phyloP scores from a whole-genome alignment of 495 filamentous ascomycete species.

The Thermothielavioides terrestris region DNA sequence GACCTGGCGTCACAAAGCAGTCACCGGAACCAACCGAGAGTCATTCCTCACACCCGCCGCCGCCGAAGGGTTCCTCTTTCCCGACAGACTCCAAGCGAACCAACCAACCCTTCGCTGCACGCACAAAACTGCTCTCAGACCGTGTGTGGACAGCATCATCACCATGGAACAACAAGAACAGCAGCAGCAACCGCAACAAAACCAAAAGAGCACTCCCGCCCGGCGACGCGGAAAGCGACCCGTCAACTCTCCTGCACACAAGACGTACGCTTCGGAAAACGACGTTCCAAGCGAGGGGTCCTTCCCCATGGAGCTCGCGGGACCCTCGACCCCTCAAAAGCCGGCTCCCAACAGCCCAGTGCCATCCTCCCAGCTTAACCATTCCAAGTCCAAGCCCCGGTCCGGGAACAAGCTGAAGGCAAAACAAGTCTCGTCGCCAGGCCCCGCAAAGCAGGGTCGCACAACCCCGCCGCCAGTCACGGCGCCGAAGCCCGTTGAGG shows the following conservation, averaged over 20 bases:
- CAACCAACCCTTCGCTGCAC: background rate
- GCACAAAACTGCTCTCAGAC: background rate
- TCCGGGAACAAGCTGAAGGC: slow-evolving; percentile 24
- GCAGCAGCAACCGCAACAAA: slow-evolving; percentile 14
- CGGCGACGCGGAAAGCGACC: slow-evolving; percentile 32
- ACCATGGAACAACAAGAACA: slow-evolving; percentile 23
- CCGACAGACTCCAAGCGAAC: background rate
- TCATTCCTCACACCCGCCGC: slow-evolving; percentile 10
- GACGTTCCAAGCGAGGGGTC: slow-evolving; percentile 28
- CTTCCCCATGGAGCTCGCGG: slow-evolving; percentile 17
- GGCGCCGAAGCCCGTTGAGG: slow-evolving; percentile 30
- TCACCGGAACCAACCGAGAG: slow-evolving; percentile 5
- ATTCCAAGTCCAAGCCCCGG: slow-evolving; percentile 23
- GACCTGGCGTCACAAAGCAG: too few relatives aligned
- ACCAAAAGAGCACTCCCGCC: slow-evolving; percentile 31
- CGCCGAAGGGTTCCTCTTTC: slow-evolving; percentile 8
- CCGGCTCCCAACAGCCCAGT: slow-evolving; percentile 15
- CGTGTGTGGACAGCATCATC: background rate
- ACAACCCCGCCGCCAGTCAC: slow-evolving; percentile 33
- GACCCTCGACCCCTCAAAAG: slow-evolving; percentile 35
- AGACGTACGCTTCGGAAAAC: slow-evolving; percentile 42
- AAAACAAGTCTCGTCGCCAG: slow-evolving; percentile 31
- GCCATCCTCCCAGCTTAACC: slow-evolving; percentile 17
- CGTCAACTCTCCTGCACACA: slow-evolving; percentile 28
- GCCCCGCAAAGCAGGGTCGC: slow-evolving; percentile 26